phyloP scores from a whole-genome alignment of 129 eudicot genomes.

The Helichrysum umbraculigerum region DNA sequence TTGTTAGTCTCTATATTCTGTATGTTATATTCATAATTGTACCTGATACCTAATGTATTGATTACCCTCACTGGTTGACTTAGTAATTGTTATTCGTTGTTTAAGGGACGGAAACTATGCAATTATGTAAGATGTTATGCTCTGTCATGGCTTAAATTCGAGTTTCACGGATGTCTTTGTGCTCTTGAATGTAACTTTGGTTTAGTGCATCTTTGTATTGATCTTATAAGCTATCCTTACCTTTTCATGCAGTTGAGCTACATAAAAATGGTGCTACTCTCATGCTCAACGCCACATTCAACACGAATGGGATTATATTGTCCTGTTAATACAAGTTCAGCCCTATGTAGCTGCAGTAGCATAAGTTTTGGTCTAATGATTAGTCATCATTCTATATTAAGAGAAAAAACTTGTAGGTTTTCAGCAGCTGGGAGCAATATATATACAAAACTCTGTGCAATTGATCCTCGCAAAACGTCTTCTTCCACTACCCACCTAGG shows the following conservation, averaged over 20 bases:
- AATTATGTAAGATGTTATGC: neutral
- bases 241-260: conserved; percentile 24
- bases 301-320: conserved; percentile 9
- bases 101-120: neutral
- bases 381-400: conserved; percentile 7
- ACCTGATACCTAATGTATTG: neutral
- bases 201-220: conserved; percentile 11
- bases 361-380: neutral
- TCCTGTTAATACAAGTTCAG: conserved; percentile 20
- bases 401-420: conserved; percentile 23
- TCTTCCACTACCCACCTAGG: conserved; percentile 27
- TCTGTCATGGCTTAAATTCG: neutral
- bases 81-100: too few species aligned
- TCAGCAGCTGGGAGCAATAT: conserved; percentile 10
- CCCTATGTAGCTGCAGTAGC: conserved; percentile 18
- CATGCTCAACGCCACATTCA: conserved; percentile 29
- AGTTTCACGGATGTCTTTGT: neutral
- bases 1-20: neutral
- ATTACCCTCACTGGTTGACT: neutral
- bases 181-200: neutral
- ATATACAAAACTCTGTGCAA: conserved; percentile 15
- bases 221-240: neutral
- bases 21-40: too few species aligned
- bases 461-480: conserved; percentile 19
- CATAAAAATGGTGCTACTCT: conserved; percentile 38